Percentiles rank a stretch among this genome's conserved stretches.
These are phyloP conservation scores for Volvox africanus DNA, from an alignment of 139 green algal species.

Conservation along the genomic window DNA sequence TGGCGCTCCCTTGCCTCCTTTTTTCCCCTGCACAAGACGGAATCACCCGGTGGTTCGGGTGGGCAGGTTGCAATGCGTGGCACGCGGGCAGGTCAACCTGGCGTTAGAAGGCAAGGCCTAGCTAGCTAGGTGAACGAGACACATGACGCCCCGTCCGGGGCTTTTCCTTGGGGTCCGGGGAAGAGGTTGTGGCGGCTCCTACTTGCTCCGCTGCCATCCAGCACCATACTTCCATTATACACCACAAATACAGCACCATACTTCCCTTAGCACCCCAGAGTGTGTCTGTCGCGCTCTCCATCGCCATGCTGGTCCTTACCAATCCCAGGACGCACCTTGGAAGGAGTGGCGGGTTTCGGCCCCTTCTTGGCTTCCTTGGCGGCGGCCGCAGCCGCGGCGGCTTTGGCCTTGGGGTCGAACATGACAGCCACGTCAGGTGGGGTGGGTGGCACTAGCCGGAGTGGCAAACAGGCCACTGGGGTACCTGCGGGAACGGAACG, in stretches of 20 bases:
- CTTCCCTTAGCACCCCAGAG: too few species aligned
- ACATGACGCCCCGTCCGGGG: too few species aligned
- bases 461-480: neutral
- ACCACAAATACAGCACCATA: too few species aligned
- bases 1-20: neutral
- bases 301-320: neutral
- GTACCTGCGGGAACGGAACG: neutral
- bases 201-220: too few species aligned
- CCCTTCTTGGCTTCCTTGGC: constrained; percentile 23
- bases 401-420: constrained; percentile 46
- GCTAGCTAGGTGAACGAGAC: too few species aligned
- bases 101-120: too few species aligned
- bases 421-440: constrained; percentile 31
- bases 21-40: constrained; percentile 5
- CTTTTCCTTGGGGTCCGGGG: too few species aligned
- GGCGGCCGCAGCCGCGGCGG: constrained; percentile 9
- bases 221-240: too few species aligned
- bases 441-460: constrained; percentile 5
- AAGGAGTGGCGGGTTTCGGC: constrained; percentile 2
- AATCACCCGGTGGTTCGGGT: neutral
- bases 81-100: too few species aligned
- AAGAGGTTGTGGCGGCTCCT: too few species aligned
- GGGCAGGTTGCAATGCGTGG: neutral
- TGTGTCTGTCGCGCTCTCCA: too few species aligned
- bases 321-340: neutral